Percentiles rank a stretch among this genome's conserved stretches.
phyloP scores from a whole-genome alignment of 148 eudicot species.

The Camellia japonica region DNA sequence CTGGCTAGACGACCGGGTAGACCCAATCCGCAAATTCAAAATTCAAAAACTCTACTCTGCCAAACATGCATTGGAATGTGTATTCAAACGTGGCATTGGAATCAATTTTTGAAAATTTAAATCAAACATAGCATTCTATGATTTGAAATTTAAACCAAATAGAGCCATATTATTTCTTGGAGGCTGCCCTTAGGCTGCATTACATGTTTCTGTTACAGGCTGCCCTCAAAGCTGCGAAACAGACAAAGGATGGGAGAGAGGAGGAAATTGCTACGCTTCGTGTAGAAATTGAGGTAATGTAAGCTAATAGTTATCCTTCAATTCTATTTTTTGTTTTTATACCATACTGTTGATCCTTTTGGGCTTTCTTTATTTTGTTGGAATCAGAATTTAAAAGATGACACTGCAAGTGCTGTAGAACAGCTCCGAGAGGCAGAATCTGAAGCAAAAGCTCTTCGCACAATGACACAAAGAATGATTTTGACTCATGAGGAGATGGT shows the following conservation, averaged over 20 bases:
- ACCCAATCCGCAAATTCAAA: no score
- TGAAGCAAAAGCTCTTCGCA: constrained; percentile 81
- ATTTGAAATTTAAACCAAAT: no score
- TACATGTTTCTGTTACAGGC: constrained; percentile 44
- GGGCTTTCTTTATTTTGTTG: background rate
- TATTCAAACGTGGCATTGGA: no score
- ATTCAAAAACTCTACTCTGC: no score
- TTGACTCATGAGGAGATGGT: constrained; percentile 99
- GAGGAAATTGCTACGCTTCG: constrained; percentile 68
- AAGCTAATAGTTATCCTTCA: background rate
- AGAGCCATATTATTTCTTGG: background rate
- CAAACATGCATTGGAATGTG: no score
- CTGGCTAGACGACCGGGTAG: no score
- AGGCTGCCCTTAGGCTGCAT: constrained; percentile 16
- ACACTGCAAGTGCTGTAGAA: constrained; percentile 53
- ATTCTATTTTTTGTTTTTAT: background rate
- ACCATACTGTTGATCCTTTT: background rate
- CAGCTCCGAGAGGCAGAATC: constrained; percentile 83
- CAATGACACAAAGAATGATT: constrained; percentile 91
- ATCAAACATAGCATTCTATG: no score
- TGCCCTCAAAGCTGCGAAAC: constrained; percentile 79
- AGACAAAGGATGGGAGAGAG: constrained; percentile 78
- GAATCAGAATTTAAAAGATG: constrained; percentile 66
- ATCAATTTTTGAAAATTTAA: no score
- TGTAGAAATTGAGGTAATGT: constrained; percentile 68